Base-by-base conservation (phyloP, 2,329 filamentous ascomycete genomes). In the Penicillium expansum region DNA sequence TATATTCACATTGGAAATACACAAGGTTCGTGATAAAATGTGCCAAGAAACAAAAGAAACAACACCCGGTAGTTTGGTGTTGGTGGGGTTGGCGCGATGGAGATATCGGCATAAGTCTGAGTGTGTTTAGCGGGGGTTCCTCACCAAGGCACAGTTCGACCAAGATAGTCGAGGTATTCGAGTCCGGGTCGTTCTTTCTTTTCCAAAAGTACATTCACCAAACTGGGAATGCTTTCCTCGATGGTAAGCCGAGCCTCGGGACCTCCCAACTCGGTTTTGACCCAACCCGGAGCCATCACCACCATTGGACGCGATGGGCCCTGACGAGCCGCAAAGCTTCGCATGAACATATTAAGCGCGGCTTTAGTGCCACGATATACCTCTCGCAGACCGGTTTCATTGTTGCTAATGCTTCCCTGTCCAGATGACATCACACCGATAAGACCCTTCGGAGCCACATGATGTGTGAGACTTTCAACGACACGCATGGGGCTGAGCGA, bases 371-470 rank as follows among this genome's bases (percentile, higher is more conserved):
- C 48, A 5, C 48, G 48, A n/a, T 51, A 51, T 11, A 51, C 35
- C 27, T 51, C 48, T 43, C 48, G 24, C 6, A 24, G 48, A 22
- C 48, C 48, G 3, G 48, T 51, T 24, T 51, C 48, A 18, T 51
- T 51, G 37, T 51, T 51, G 48, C 37, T 51, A 14, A 51, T 43
- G 27, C 48, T 51, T 43, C 48, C 48, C 30, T 51, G 48, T 33
- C 48, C 48, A 30, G 48, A 51, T 8, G 48, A 51, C 38, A 51
- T 51, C n/a, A 51, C 48, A 13, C 48, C 48, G 9, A 51, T 43
- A 11, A 51, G 48, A 24, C 48, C 48, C 1, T n/a, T 32, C 5
- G 48, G 38, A 9, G 18, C 20, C n/a, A 51, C 48, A 11, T 32
- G 48, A 10, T 51, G 48, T n/a, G 48, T 22, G 18, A 51, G 37